Base-by-base conservation (phyloP, 768 basidiomycete genomes). In the Phanerochaete carnosa region DNA sequence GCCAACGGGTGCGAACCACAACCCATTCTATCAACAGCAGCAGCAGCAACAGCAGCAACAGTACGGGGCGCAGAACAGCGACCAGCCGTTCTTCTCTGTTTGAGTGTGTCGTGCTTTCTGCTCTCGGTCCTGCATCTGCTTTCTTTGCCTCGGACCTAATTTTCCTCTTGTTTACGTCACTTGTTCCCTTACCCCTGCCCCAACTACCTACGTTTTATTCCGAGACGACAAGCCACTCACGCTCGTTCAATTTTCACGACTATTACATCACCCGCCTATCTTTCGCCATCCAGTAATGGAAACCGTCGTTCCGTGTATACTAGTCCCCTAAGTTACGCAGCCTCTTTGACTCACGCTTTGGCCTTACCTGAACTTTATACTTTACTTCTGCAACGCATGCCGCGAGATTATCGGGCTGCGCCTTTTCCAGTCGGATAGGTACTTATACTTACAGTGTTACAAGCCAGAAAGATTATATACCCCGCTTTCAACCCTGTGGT, bases 21-120 rank as follows among this genome's bases (percentile, higher is more conserved):
- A 89, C 69, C 89, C 90, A 1, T 92, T 92, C 70, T 80, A 86
- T 51, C 84, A 85, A 68, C 81, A 77, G 51, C 74, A 84, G 60
- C 80, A 81, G 67, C 84, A 86, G 68, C 79, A 82, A 59, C 81
- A 77, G 53, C 74, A 84, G 59, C 80, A 81, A 67, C 73, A 76
- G 60, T 80, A 82, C 13, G 37, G 54, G 6, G 15, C 33, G 39
- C 51, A 61, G 71, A 74, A 52, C 57, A 64, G 46, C 50, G 72
- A 75, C 19, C 73, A 72, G 60, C 73, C 74, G 1, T 75, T 75
- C 65, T 75, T 75, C 62, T 70, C 68, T 7, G 69, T 75, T 62
- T 74, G 37, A 62, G 47, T 25, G 26, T n/a, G 22, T 45, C 19
- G 25, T n/a, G n/a, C n/a, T n/a, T n/a, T n/a, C n/a, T n/a, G n/a